Evolutionary conservation across 202 grass and related monocot genomes (phyloP).

Genomic region (Schoenoplectus tabernaemontani): DNA sequence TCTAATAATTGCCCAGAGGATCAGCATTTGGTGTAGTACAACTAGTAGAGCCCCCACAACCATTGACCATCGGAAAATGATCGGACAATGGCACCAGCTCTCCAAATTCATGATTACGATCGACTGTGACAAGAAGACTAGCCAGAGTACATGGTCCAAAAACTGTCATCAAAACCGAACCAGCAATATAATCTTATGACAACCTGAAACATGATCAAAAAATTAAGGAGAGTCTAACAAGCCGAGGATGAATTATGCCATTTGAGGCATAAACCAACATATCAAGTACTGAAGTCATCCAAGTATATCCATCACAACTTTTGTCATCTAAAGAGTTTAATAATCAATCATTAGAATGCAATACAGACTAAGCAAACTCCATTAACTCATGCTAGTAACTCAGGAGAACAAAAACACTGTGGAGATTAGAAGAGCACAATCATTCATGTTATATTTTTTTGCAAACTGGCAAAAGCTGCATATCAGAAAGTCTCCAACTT

Average conservation of each 20-base stretch:
- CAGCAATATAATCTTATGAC: not conserved
- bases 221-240: no score
- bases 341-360: not conserved
- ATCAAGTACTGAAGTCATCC: not conserved
- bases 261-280: not conserved
- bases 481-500: conserved; percentile 4
- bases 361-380: no score
- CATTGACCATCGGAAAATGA: not conserved
- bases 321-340: not conserved
- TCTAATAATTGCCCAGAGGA: not conserved
- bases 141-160: not conserved
- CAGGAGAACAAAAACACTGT: not conserved
- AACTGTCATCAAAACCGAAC: not conserved
- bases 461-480: not conserved
- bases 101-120: not conserved
- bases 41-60: not conserved
- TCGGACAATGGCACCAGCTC: not conserved
- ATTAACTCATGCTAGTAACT: not conserved
- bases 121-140: not conserved
- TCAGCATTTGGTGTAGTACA: not conserved
- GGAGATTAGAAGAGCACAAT: conserved; percentile 1
- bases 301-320: not conserved
- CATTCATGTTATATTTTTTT: not conserved
- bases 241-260: no score
- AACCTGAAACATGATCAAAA: not conserved